Percentiles rank a stretch among this genome's conserved stretches.
phyloP scores from a whole-genome alignment of 257 asterid species.

The Nicotiana otophora region DNA sequence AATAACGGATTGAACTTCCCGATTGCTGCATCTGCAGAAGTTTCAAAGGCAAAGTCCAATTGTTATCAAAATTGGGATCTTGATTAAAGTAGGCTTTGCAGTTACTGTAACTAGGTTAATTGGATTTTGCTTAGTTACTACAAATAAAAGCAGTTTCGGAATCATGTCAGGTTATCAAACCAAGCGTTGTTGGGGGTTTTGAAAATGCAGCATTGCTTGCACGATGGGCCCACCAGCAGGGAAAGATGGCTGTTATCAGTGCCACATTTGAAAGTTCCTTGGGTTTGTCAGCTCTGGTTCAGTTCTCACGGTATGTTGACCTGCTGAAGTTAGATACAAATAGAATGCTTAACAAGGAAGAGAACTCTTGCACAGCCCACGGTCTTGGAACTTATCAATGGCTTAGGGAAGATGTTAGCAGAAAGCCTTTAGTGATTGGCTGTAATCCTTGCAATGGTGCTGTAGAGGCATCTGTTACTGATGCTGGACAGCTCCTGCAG shows the following conservation, averaged over 20 bases:
- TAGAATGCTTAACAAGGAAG: constrained; percentile 40
- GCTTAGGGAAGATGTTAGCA: constrained; percentile 70
- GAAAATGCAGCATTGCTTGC: constrained; percentile 78
- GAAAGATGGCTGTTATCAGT: constrained; percentile 76
- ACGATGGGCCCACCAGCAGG: constrained; percentile 90
- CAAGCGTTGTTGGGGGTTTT: constrained; percentile 85
- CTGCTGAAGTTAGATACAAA: constrained; percentile 55
- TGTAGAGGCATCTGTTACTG: constrained; percentile 55
- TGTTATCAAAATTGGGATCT: background rate
- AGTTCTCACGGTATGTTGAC: constrained; percentile 68
- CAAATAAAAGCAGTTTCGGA: background rate
- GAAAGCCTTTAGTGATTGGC: constrained; percentile 41
- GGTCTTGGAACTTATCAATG: constrained; percentile 95
- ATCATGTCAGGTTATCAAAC: constrained; percentile 76
- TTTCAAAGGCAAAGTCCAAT: background rate
- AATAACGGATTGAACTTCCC: background rate
- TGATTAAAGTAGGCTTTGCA: background rate
- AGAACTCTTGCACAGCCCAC: constrained; percentile 41
- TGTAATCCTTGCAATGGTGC: constrained; percentile 39
- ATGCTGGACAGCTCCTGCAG: constrained; percentile 63
- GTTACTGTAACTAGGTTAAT: background rate
- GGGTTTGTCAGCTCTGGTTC: constrained; percentile 75
- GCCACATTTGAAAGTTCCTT: constrained; percentile 84
- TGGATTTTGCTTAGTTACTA: background rate
- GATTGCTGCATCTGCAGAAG: background rate